These are phyloP conservation scores for Pyrenopolyporus hunteri DNA, from an alignment of 495 filamentous ascomycete genomes.

Conservation along the genomic window DNA sequence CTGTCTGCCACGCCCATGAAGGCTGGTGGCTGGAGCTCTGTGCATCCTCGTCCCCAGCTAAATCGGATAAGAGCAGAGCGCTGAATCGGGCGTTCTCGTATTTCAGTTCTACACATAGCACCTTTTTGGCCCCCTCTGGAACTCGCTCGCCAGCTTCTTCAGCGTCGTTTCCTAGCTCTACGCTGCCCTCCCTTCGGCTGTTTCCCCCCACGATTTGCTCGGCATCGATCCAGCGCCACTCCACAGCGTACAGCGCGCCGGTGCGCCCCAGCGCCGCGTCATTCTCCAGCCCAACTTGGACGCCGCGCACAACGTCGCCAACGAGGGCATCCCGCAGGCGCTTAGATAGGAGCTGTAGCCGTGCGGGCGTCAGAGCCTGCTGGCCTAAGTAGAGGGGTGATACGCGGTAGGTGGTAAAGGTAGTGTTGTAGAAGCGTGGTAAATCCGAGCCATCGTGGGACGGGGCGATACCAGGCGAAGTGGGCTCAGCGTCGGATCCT, in stretches of 20 bases:
- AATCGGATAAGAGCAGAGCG: constrained; percentile 48
- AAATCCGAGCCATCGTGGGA: constrained; percentile 14
- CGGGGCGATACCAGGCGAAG: constrained; percentile 7
- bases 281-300: constrained; percentile 47
- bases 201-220: constrained; percentile 5
- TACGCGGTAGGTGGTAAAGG: constrained; percentile 54
- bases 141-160: neutral
- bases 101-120: constrained; percentile 44
- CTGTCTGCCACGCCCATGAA: constrained; percentile 33
- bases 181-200: constrained; percentile 6
- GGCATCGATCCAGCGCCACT: constrained; percentile 36
- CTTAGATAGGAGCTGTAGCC: constrained; percentile 45
- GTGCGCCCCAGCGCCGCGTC: constrained; percentile 43
- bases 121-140: constrained; percentile 7
- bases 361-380: constrained; percentile 27
- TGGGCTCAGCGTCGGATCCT: constrained; percentile 9
- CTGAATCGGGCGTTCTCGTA: constrained; percentile 51
- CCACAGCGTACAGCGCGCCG: constrained; percentile 48
- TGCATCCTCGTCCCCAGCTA: constrained; percentile 6
- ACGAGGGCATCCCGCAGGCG: constrained; percentile 52
- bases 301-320: constrained; percentile 56
- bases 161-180: constrained; percentile 17
- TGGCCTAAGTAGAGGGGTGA: constrained; percentile 51
- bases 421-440: constrained; percentile 55
- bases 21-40: neutral